phyloP scores from a whole-genome alignment of 441 rosid species.

The Cnidoscolus chayamansa region DNA sequence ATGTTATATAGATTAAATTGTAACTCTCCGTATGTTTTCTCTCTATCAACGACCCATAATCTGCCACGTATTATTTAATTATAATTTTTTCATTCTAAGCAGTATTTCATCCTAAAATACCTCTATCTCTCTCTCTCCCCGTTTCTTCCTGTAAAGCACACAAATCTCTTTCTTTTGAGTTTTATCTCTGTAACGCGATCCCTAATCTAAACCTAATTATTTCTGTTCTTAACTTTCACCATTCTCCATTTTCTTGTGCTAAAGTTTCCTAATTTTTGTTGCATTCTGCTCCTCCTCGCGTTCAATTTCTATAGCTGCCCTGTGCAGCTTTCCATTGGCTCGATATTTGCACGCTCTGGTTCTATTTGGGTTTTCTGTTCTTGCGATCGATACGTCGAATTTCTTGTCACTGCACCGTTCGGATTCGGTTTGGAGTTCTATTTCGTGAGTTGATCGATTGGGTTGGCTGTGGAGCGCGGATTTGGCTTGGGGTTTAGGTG shows the following conservation, averaged over 20 bases:
- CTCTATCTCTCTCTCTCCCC: too few species aligned
- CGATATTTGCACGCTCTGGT: neutral
- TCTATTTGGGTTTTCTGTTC: neutral
- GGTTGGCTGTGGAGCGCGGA: too few species aligned
- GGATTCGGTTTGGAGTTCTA: neutral
- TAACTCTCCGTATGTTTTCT: slow-evolving; percentile 6
- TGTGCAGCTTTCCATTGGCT: neutral
- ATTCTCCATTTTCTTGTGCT: neutral
- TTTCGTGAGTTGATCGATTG: neutral
- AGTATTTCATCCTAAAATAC: neutral
- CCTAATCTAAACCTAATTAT: neutral
- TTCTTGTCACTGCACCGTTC: neutral
- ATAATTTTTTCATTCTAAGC: neutral
- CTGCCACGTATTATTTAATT: slow-evolving; percentile 7
- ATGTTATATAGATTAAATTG: too few species aligned
- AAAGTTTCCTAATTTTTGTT: slow-evolving; percentile 3
- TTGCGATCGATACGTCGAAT: neutral
- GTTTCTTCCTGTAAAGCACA: neutral
- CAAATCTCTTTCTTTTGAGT: too few species aligned
- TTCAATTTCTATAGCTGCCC: neutral
- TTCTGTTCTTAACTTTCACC: neutral
- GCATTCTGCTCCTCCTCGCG: neutral
- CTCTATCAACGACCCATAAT: neutral
- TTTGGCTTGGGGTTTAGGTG: too few species aligned
- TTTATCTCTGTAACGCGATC: slow-evolving; percentile 3